phyloP scores from a whole-genome alignment of 805 yeast species.

The Starmerella tilneyi region DNA sequence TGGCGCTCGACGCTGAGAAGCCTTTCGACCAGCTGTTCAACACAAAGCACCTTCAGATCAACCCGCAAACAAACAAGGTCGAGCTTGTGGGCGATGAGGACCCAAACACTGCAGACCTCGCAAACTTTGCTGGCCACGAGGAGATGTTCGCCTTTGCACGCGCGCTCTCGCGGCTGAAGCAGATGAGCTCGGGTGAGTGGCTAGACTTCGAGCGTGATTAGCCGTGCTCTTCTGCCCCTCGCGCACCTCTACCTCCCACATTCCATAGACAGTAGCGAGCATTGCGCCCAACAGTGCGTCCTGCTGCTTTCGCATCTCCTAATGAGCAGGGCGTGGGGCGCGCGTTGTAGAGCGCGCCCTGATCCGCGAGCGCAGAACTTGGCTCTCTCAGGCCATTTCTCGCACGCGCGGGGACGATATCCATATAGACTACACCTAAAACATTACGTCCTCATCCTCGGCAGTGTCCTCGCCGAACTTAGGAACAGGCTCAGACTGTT shows the following conservation, averaged over 20 bases:
- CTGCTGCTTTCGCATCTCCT: not conserved
- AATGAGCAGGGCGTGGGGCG: no score
- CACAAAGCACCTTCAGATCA: slow-evolving; percentile 46
- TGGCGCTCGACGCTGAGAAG: slow-evolving; percentile 83
- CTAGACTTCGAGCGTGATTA: slow-evolving; percentile 20
- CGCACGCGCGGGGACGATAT: not conserved
- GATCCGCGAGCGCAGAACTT: no score
- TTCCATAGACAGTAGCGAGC: no score
- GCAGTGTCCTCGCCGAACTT: slow-evolving; percentile 11
- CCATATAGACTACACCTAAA: slow-evolving; percentile 1
- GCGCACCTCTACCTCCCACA: no score
- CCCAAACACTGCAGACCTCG: slow-evolving; percentile 43
- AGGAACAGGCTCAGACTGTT: not conserved
- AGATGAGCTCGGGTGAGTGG: slow-evolving; percentile 93
- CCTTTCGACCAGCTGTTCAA: slow-evolving; percentile 77
- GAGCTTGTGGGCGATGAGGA: slow-evolving; percentile 33
- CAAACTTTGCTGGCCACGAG: slow-evolving; percentile 72
- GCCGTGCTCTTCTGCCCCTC: not conserved
- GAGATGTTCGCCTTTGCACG: slow-evolving; percentile 95
- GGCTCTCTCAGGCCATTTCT: not conserved
- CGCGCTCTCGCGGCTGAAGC: slow-evolving; percentile 80
- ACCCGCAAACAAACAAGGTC: slow-evolving; percentile 26
- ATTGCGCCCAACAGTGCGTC: not conserved
- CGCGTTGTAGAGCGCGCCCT: no score
- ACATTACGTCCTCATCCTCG: slow-evolving; percentile 24